Conservation (phyloP, 805 yeast genomes). For the Suhomyces vadensis region DNA sequence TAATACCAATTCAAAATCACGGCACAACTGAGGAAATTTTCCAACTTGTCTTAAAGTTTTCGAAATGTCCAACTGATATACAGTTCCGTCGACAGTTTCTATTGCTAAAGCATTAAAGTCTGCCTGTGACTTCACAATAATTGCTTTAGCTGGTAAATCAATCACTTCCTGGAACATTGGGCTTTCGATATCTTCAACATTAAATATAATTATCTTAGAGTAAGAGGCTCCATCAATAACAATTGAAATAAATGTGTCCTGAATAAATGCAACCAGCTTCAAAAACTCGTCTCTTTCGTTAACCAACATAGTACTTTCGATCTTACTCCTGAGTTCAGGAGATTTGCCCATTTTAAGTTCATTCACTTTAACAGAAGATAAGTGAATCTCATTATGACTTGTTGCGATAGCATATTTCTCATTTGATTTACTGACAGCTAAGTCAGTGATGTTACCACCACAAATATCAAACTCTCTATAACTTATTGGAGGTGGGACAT, state of each 20-base stretch:
- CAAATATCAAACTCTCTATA: slow-evolving; percentile 60
- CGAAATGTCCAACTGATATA: slow-evolving; percentile 41
- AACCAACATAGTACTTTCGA: slow-evolving; percentile 37
- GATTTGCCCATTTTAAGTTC: slow-evolving; percentile 49
- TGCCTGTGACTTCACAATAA: slow-evolving; percentile 55
- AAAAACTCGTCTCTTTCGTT: slow-evolving; percentile 43
- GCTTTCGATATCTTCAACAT: slow-evolving; percentile 41
- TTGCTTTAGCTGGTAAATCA: slow-evolving; percentile 51
- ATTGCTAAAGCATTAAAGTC: slow-evolving; percentile 54
- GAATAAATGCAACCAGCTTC: slow-evolving; percentile 65
- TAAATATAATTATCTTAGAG: slow-evolving; percentile 54
- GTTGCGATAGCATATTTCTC: slow-evolving; percentile 59
- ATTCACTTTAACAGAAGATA: slow-evolving; percentile 49
- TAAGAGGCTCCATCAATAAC: slow-evolving; percentile 52
- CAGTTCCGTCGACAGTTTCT: slow-evolving; percentile 64
- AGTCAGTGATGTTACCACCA: slow-evolving; percentile 54
- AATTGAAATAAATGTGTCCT: slow-evolving; percentile 55
- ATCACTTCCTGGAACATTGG: slow-evolving; percentile 45
- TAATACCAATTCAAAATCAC: slow-evolving; percentile 49
- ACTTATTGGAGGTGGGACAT: slow-evolving; percentile 93
- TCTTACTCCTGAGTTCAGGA: slow-evolving; percentile 41
- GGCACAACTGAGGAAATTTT: slow-evolving; percentile 70
- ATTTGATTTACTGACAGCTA: slow-evolving; percentile 64
- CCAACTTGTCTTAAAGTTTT: slow-evolving; percentile 37
- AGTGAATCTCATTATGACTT: slow-evolving; percentile 32